Evolutionary conservation across 176 grass and related monocot genomes (phyloP).

Genomic region (Avena atlantica): DNA sequence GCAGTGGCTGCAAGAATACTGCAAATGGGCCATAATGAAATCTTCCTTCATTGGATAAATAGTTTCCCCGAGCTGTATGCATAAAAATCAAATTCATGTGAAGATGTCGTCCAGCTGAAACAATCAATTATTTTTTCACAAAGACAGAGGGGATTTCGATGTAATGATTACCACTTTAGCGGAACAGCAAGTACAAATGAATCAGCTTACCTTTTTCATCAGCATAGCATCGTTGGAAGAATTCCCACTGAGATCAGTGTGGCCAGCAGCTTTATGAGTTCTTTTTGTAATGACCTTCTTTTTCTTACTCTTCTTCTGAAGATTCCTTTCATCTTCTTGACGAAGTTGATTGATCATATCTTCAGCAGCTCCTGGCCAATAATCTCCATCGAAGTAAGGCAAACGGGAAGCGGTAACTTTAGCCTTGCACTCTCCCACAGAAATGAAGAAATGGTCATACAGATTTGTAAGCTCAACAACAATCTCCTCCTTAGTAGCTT

Average conservation of each 20-base stretch:
- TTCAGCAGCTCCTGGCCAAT: constrained; percentile 99
- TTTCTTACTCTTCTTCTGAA: constrained; percentile 91
- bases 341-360: constrained; percentile 99
- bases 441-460: constrained; percentile 90
- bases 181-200: constrained; percentile 27
- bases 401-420: constrained; percentile 94
- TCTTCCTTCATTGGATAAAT: constrained; percentile 99
- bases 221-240: constrained; percentile 94
- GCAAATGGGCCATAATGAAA: constrained; percentile 99
- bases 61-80: constrained; percentile 84
- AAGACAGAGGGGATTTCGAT: background rate
- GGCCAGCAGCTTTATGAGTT: constrained; percentile 90
- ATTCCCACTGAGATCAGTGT: constrained; percentile 88
- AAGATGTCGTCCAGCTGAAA: constrained; percentile 23
- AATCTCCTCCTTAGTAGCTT: constrained; percentile 89
- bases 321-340: constrained; percentile 85
- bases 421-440: constrained; percentile 85
- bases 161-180: background rate
- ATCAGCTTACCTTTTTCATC: constrained; percentile 78
- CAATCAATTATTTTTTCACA: constrained; percentile 28
- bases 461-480: constrained; percentile 95
- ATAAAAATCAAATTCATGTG: constrained; percentile 52
- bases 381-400: constrained; percentile 98
- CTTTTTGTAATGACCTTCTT: constrained; percentile 93
- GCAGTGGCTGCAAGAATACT: constrained; percentile 88